Conservation (phyloP, 2,329 filamentous ascomycete species). For the Paecilomyces formosus region DNA sequence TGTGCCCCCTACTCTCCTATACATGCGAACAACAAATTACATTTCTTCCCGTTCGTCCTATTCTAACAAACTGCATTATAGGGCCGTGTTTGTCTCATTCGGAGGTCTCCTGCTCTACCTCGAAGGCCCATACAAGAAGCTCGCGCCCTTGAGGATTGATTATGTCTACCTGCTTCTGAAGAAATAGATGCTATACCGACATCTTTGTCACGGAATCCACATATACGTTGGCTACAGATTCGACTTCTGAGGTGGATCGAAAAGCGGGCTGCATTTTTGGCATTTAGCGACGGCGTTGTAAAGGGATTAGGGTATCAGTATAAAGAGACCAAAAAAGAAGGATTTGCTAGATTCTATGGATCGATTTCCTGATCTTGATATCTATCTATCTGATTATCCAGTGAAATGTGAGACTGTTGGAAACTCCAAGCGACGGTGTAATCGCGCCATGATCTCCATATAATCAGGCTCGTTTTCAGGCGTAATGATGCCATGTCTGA, state of each 20-base stretch:
- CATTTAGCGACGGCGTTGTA: slow-evolving; percentile 35
- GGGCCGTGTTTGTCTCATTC: slow-evolving; percentile 90
- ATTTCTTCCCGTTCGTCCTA: background rate
- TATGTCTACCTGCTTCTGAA: slow-evolving; percentile 90
- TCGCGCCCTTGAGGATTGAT: slow-evolving; percentile 85
- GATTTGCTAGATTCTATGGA: slow-evolving; percentile 11
- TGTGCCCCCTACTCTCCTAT: background rate
- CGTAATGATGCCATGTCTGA: slow-evolving; percentile 75
- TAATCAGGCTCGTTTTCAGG: slow-evolving; percentile 71
- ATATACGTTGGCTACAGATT: slow-evolving; percentile 2
- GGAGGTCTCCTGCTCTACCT: slow-evolving; percentile 85
- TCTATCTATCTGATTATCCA: slow-evolving; percentile 8
- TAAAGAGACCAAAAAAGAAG: slow-evolving; percentile 16
- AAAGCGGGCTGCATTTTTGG: slow-evolving; percentile 6
- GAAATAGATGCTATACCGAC: slow-evolving; percentile 52
- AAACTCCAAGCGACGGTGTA: slow-evolving; percentile 76
- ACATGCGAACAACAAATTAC: too few species aligned
- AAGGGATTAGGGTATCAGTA: slow-evolving; percentile 5
- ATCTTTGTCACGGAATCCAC: slow-evolving; percentile 1
- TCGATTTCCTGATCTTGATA: background rate
- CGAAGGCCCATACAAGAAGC: slow-evolving; percentile 91
- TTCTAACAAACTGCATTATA: slow-evolving; percentile 36
- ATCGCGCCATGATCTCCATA: slow-evolving; percentile 63
- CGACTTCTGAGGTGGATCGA: slow-evolving; percentile 2
- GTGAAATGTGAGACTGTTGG: slow-evolving; percentile 49